Base-by-base conservation (phyloP, 345 rosid species). In the Syzygium grande region DNA sequence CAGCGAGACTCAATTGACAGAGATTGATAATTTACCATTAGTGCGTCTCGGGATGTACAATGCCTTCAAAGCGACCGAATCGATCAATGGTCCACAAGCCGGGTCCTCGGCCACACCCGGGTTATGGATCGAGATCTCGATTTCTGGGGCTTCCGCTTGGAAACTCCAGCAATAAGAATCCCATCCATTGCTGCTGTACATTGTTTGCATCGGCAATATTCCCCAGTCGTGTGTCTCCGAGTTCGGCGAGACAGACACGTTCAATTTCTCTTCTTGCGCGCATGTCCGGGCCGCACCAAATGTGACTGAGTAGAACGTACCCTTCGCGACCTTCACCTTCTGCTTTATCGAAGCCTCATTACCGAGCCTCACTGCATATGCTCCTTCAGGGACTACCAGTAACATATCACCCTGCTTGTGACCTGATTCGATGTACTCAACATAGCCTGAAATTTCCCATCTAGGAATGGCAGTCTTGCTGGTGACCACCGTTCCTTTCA, bases 331-430 rank as follows among this genome's bases (percentile, higher is more conserved):
- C 41, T 89, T 91, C 25, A 95, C 80, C 87, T 88, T 93, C 87
- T 97, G 98, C 84, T 95, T 95, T 58, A 97, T 92, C 0, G 92
- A 91, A 51, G 98, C 99, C 27, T 95, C 96, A 77, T 97, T 95
- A 80, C 99, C 99, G 61, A 97, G 88, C 77, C 99, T 84, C 3
- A 97, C 93, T 0, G 99, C 99, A 3, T 86, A 92, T 21, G 86
- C 87, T 56, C 99, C 99, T 30, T 89, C 92, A 4, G 99, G 99
- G 4, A 97, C 99, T 12, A 95, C 90, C 2, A 97, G 92, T 55
- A 96, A 58, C 99, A 97, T 96, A 89, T 96, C 98, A 0, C 95
- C 96, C 92, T 97, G 99, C 88, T 92, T 96, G 16, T 97, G 98
- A 10, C 99, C 99, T 9, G 96, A 95, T 89, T 93, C 93, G 25